Evolutionary conservation across 2,329 filamentous ascomycete genomes (phyloP).

Genomic region (Periconia sp.): DNA sequence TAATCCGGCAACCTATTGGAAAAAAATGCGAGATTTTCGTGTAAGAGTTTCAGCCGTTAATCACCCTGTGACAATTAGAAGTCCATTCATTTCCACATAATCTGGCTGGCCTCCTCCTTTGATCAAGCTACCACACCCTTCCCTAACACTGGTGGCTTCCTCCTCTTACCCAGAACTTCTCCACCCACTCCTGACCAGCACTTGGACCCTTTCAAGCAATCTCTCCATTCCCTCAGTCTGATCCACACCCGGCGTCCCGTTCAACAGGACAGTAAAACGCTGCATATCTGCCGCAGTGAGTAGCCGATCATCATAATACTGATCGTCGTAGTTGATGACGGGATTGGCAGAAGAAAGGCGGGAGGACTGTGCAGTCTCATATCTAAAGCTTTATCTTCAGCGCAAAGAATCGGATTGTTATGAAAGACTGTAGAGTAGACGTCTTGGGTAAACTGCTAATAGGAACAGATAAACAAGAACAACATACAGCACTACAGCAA

Average conservation of each 20-base stretch:
- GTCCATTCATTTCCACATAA: no score
- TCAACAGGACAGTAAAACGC: constrained; percentile 12
- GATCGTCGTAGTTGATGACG: constrained; percentile 11
- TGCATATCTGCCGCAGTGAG: constrained; percentile 1
- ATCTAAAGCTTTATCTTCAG: no score
- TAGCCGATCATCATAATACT: constrained; percentile 18
- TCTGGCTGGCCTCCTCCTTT: no score
- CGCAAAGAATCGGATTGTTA: background rate
- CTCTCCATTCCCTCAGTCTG: constrained; percentile 17
- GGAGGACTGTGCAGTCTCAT: constrained; percentile 8
- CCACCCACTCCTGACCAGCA: constrained; percentile 18
- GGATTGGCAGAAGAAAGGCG: constrained; percentile 12
- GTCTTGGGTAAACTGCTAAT: no score
- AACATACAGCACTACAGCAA: constrained; percentile 9
- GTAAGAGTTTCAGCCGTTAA: no score
- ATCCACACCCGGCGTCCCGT: constrained; percentile 14
- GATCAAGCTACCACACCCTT: no score
- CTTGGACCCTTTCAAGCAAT: constrained; percentile 15
- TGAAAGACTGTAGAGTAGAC: no score
- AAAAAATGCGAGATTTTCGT: no score
- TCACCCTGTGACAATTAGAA: no score
- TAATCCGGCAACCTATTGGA: no score
- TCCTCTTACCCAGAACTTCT: constrained; percentile 2
- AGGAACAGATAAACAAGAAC: no score
- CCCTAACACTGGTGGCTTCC: no score